These are phyloP conservation scores for Amphibolis antarctica DNA, from an alignment of 106 monocot species.

Conservation along the genomic window DNA sequence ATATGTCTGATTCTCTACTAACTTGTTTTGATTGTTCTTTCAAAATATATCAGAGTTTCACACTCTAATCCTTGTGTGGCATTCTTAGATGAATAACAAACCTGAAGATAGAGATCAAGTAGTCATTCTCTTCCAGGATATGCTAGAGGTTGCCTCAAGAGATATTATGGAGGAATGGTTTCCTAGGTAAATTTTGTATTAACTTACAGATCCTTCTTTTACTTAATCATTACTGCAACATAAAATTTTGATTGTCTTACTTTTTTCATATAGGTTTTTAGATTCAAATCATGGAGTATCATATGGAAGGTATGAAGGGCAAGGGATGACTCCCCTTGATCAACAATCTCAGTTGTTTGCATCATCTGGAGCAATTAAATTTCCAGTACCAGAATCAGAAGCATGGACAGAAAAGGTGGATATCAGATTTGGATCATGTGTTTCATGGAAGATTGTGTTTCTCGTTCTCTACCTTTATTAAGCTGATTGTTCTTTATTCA, in stretches of 20 bases:
- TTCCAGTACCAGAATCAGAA: slow-evolving; percentile 53
- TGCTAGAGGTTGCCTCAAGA: slow-evolving; percentile 69
- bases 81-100: slow-evolving; percentile 33
- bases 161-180: slow-evolving; percentile 65
- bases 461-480: neutral
- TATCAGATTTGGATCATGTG: neutral
- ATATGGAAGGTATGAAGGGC: slow-evolving; percentile 32
- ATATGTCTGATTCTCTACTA: neutral
- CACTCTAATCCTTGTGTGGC: neutral
- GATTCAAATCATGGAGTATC: slow-evolving; percentile 49
- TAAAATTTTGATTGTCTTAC: neutral
- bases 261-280: slow-evolving; percentile 25
- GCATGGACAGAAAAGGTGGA: slow-evolving; percentile 77
- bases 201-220: neutral
- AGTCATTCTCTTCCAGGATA: slow-evolving; percentile 72
- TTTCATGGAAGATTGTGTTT: neutral
- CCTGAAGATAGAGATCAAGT: slow-evolving; percentile 33
- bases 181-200: slow-evolving; percentile 11
- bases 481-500: neutral
- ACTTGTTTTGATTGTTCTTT: neutral
- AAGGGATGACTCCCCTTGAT: slow-evolving; percentile 20
- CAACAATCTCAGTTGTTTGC: slow-evolving; percentile 51
- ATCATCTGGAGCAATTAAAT: slow-evolving; percentile 48
- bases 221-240: neutral
- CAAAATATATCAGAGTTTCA: neutral